phyloP scores from a whole-genome alignment of 805 yeast species.

The Hanseniaspora clermontiae region DNA sequence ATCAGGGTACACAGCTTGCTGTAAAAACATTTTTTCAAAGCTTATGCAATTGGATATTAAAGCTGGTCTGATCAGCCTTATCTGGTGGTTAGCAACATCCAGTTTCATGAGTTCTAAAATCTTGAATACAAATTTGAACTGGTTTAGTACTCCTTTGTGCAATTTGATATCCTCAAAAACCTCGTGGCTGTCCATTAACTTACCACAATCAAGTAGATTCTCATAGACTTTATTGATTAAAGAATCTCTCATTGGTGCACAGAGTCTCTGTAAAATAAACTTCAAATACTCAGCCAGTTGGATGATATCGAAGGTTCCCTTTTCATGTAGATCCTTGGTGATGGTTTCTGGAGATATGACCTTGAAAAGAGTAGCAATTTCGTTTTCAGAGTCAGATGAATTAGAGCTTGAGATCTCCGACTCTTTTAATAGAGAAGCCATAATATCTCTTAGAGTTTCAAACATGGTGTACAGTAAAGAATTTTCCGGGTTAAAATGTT shows the following conservation, averaged over 20 bases:
- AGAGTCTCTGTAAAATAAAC: slow-evolving; percentile 67
- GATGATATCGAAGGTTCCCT: slow-evolving; percentile 60
- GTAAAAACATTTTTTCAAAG: slow-evolving; percentile 65
- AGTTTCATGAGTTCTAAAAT: slow-evolving; percentile 88
- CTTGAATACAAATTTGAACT: slow-evolving; percentile 57
- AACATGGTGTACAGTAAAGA: slow-evolving; percentile 50
- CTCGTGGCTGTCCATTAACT: slow-evolving; percentile 23
- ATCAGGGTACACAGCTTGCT: slow-evolving; percentile 5
- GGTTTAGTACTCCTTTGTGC: slow-evolving; percentile 52
- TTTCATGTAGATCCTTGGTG: slow-evolving; percentile 58
- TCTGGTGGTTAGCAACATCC: slow-evolving; percentile 91
- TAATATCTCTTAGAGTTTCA: slow-evolving; percentile 52
- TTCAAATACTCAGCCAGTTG: slow-evolving; percentile 64
- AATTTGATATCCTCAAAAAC: slow-evolving; percentile 34
- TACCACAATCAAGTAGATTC: slow-evolving; percentile 32
- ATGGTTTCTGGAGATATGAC: slow-evolving; percentile 1
- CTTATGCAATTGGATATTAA: slow-evolving; percentile 76
- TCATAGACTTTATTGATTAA: slow-evolving; percentile 76
- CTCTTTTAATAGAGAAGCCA: slow-evolving; percentile 11
- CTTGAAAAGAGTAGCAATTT: neutral
- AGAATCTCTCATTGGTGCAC: slow-evolving; percentile 89
- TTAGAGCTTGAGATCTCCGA: neutral
- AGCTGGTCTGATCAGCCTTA: slow-evolving; percentile 70
- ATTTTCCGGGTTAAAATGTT: slow-evolving; percentile 25
- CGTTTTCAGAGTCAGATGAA: neutral